These are phyloP conservation scores for Neurospora hispaniola DNA, from an alignment of 495 filamentous ascomycete genomes.

Conservation along the genomic window DNA sequence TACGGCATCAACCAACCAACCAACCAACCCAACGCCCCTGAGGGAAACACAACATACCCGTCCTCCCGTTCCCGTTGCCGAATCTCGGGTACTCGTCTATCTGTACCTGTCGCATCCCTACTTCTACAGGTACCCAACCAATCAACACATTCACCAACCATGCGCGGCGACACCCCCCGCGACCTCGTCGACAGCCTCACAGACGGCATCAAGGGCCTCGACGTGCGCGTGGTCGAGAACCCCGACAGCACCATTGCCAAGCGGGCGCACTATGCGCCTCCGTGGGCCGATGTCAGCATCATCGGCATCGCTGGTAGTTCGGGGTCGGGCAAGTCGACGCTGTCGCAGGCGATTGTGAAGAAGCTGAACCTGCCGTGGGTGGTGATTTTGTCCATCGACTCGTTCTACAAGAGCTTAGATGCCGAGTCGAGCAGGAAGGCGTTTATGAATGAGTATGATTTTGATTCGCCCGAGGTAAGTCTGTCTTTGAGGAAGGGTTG, in stretches of 20 bases:
- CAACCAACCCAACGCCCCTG: not conserved
- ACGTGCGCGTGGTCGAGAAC: constrained; percentile 4
- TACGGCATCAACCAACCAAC: not conserved
- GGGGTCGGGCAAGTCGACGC: constrained; percentile 93
- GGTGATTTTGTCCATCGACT: constrained; percentile 94
- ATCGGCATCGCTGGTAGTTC: constrained; percentile 94
- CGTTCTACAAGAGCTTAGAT: constrained; percentile 82
- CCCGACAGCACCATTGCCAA: constrained; percentile 29
- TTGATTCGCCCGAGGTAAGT: constrained; percentile 67
- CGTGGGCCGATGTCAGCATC: constrained; percentile 89
- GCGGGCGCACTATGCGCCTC: constrained; percentile 70
- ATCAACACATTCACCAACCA: not conserved
- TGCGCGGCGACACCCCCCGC: not conserved
- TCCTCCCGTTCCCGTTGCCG: not conserved
- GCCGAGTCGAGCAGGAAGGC: constrained; percentile 64
- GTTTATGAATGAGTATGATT: constrained; percentile 87
- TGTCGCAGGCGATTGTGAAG: constrained; percentile 82
- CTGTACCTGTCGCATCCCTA: not conserved
- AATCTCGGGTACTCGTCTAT: not conserved
- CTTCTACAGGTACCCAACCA: not conserved
- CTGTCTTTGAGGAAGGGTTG: not conserved
- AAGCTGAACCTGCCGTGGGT: constrained; percentile 94
- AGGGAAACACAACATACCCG: not conserved
- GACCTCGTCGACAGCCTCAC: not conserved
- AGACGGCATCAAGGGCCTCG: constrained; percentile 1